Base-by-base conservation (phyloP, 495 filamentous ascomycete genomes). In the Penicillium odoratum region DNA sequence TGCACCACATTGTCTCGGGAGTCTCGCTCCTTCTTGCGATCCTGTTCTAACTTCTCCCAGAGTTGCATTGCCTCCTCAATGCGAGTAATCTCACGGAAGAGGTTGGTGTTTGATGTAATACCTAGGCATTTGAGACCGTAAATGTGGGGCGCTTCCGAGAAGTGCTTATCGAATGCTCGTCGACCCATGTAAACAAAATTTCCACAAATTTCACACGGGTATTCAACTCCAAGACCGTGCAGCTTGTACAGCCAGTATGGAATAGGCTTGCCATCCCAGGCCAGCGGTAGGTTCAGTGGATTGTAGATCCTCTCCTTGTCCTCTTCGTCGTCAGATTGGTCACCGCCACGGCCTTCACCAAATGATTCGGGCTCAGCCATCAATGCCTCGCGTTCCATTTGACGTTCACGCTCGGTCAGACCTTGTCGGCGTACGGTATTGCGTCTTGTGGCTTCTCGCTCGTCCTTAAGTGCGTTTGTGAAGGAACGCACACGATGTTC, bases 161-260 rank as follows among this genome's bases (percentile, higher is more conserved):
- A 98, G 67, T 98, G 94, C 79, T 98, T 98, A 67, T 98, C 94
- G 57, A 97, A 98, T 2, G 93, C 93, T 18, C 94, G 84, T 43
- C 94, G 83, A 16, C 94, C 94, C 85, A 95, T 96, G 75, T 98
- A 98, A 48, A 97, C 92, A 68, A 89, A 97, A 73, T 97, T 97
- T 48, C 94, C 94, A 69, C 95, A 98, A 43, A 98, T 90, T 66
- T 98, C 93, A 75, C 94, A 98, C 4, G 87, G 81, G 61, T 96
- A 97, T 64, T 98, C 94, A 36, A 97, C 92, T 8, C 94, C 94
- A 8, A 98, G 80, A 11, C 94, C 94, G 67, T 98, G 94, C 15
- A 98, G 79, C 65, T 97, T 93, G 81, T 97, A 98, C 3, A 98
- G 84, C 94, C 94, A 98, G 78, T 93, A 98, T 13, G 94, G 94